Evolutionary conservation across 805 yeast genomes (phyloP), one percentile per base, ranked within the genome.

Genomic region (Yamadazyma philogaea): DNA sequence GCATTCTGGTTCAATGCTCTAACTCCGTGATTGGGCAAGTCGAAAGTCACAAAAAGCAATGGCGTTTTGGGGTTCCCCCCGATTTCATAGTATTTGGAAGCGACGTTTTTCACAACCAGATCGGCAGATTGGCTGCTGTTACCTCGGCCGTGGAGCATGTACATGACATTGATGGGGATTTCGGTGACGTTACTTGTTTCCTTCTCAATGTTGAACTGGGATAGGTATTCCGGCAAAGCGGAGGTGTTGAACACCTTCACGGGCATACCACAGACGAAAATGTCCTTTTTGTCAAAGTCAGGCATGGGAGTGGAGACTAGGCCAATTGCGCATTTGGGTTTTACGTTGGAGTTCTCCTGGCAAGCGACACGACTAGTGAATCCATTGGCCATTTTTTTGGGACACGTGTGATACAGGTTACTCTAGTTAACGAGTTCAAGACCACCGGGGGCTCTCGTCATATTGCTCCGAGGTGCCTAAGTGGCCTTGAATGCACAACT

Each of bases 21-120:
- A 17, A 60, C 60, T 3, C 86, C 84, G 51, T 80, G 85, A 55
- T 80, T 79, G 26, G 81, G 66, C 45, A 62, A 53, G 51, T 80
- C 85, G 47, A 75, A 75, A 0, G 77, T 64, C 8, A 76, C 75
- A 34, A 74, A 72, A 27, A 79, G 64, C 41, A 75, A 49, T 11
- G 73, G 74, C 1, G 50, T 52, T 6, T 47, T 42, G 7, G 42
- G 35, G 4, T 35, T 26, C 15, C 43, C 39, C 14, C 49, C 49
- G n/a, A 53, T 53, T 21, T 48, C 40, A 33, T 57, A 45, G 47
- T 55, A 59, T 38, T 61, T 57, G 7, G 61, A 45, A 16, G 70
- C 52, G 7, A 69, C 51, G n/a, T 52, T 55, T 39, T 64, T 60
- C 0, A 78, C 79, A 22, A 74, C 47, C 3, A 61, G 50, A 47